Base-by-base conservation (phyloP, 2,329 filamentous ascomycete genomes). In the Fusarium oligoseptatum region DNA sequence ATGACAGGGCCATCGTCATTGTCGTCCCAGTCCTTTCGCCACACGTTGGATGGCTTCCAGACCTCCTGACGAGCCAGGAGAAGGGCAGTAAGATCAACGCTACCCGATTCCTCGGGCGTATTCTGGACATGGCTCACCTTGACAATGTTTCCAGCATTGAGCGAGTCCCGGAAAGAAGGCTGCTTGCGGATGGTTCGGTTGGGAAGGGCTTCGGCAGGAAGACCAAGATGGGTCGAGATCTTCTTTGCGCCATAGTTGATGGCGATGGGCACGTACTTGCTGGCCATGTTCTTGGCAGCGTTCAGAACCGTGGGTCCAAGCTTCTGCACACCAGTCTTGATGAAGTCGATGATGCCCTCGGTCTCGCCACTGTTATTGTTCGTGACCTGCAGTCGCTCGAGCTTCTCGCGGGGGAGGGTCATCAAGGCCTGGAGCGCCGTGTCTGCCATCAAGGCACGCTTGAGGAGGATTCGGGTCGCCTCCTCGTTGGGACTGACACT, bases 331-430 rank as follows among this genome's bases (percentile, higher is more conserved):
- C 37, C 43, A 8, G 55, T 52, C 60, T 71, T 71, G 22, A 71
- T 50, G 48, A 71, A 73, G 57, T 72, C 71, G n/a, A 73, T 41
- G 56, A 73, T 63, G 37, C 41, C 48, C 57, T 73, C 71, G 12
- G 62, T 22, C 29, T 65, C 56, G 34, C 36, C 41, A 6, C 41
- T 24, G n/a, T 63, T 66, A 4, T 34, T 17, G 32, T 62, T 32
- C 10, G 50, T 22, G 32, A 56, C 22, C 22, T 55, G 60, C 39
- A 71, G 24, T n/a, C 24, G 52, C 10, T 60, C 27, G 11, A 71
- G 57, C 60, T 68, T 71, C 36, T 68, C 24, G 14, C 22, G 27
- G 27, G 61, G 57, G 48, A 71, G 61, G 32, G 34, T 62, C 56
- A 62, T 57, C 20, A 71, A 20, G 4, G 66, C 66, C 43, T 71